phyloP scores from a whole-genome alignment of 805 yeast species.

The Candida michaelii region DNA sequence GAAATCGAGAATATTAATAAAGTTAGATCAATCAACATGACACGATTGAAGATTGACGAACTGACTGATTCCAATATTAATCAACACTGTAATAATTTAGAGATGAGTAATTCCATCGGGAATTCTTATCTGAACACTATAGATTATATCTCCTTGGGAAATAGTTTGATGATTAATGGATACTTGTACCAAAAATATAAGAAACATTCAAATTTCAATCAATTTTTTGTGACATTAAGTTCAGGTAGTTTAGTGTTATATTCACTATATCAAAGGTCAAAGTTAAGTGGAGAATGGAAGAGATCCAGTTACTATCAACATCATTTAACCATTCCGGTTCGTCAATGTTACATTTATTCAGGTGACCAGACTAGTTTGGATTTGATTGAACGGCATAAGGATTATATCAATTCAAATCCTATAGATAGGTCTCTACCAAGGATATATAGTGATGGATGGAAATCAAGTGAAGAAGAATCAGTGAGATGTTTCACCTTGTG shows the following conservation, averaged over 20 bases:
- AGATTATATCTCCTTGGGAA: conserved; percentile 57
- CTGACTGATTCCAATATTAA: conserved; percentile 54
- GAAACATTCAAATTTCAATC: conserved; percentile 65
- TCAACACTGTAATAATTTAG: conserved; percentile 36
- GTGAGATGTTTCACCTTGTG: conserved; percentile 79
- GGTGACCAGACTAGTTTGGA: conserved; percentile 62
- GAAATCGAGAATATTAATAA: conserved; percentile 38
- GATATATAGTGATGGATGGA: conserved; percentile 80
- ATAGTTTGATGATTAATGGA: conserved; percentile 65
- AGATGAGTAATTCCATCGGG: conserved; percentile 55
- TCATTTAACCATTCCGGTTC: conserved; percentile 59
- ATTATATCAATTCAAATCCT: conserved; percentile 49
- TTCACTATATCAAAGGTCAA: conserved; percentile 48
- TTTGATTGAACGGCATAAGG: conserved; percentile 46
- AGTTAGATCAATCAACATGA: conserved; percentile 46
- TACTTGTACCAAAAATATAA: conserved; percentile 65
- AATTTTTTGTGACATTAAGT: conserved; percentile 60
- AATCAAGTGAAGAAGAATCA: conserved; percentile 73
- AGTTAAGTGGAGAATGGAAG: conserved; percentile 46
- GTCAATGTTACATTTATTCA: conserved; percentile 72
- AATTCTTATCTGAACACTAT: conserved; percentile 55
- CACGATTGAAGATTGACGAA: conserved; percentile 51
- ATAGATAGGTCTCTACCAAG: conserved; percentile 66
- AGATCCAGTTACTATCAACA: conserved; percentile 49
- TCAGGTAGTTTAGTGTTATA: conserved; percentile 70